Conservation (phyloP, 768 basidiomycete genomes). For the Mycena alexandri region DNA sequence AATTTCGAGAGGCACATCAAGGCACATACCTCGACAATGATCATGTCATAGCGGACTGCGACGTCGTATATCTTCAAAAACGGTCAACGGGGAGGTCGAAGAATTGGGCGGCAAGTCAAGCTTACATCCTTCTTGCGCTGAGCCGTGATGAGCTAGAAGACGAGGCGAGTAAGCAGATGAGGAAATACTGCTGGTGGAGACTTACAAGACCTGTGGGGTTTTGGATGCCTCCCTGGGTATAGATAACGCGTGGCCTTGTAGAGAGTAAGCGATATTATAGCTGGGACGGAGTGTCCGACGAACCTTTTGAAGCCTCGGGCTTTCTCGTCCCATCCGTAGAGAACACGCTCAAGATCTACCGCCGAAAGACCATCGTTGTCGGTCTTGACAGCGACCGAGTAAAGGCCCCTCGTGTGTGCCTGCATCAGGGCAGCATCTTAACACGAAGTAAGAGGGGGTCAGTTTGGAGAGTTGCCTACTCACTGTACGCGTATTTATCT, state of each 20-base stretch:
- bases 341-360: conserved; percentile 61
- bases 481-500: conserved; percentile 47
- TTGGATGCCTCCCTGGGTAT: conserved; percentile 73
- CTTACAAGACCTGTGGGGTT: conserved; percentile 70
- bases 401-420: conserved; percentile 41
- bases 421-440: conserved; percentile 45
- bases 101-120: conserved; percentile 54
- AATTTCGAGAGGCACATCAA: neutral
- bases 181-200: neutral
- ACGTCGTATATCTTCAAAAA: conserved; percentile 63
- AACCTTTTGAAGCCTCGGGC: conserved; percentile 59
- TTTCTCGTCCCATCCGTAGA: conserved; percentile 66
- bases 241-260: conserved; percentile 62
- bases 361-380: conserved; percentile 69
- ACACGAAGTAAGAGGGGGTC: conserved; percentile 52
- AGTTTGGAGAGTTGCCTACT: conserved; percentile 43
- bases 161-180: neutral
- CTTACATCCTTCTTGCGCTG: conserved; percentile 30
- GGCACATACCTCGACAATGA: conserved; percentile 21
- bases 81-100: conserved; percentile 57
- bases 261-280: neutral
- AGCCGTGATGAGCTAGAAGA: conserved; percentile 28
- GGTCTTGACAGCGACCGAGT: conserved; percentile 61
- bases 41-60: conserved; percentile 69
- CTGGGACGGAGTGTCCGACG: conserved; percentile 16